These are phyloP conservation scores for Evernia prunastri DNA, from an alignment of 495 filamentous ascomycete genomes.

Conservation along the genomic window DNA sequence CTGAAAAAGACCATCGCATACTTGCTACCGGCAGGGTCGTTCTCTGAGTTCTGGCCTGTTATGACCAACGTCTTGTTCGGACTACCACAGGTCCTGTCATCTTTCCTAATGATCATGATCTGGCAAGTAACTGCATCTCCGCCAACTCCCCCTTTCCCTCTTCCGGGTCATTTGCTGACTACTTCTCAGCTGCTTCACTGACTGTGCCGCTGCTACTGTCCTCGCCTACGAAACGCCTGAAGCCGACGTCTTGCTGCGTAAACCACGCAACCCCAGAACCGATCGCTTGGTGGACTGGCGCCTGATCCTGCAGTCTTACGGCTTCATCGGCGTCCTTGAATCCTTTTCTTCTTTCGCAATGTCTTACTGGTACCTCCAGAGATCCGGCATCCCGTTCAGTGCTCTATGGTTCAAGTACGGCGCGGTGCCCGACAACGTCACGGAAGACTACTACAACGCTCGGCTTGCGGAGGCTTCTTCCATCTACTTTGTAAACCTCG, in stretches of 20 bases:
- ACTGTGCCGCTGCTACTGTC: constrained; percentile 56
- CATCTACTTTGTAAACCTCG: constrained; percentile 68
- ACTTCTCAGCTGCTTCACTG: constrained; percentile 71
- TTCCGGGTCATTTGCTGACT: no score
- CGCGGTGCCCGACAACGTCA: constrained; percentile 37
- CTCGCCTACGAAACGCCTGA: constrained; percentile 66
- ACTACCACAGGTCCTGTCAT: constrained; percentile 58
- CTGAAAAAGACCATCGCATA: constrained; percentile 31
- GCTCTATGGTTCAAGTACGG: constrained; percentile 57
- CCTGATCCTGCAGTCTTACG: constrained; percentile 57
- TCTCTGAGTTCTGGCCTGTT: constrained; percentile 65
- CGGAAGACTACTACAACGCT: constrained; percentile 40
- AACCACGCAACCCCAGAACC: constrained; percentile 51
- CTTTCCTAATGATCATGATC: constrained; percentile 36
- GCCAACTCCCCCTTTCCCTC: no score
- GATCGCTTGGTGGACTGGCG: constrained; percentile 61
- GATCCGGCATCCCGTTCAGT: constrained; percentile 56
- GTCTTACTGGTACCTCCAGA: constrained; percentile 43
- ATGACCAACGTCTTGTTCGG: constrained; percentile 62
- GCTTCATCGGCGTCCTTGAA: constrained; percentile 55
- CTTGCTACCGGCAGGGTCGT: constrained; percentile 56
- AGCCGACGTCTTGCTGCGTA: constrained; percentile 55
- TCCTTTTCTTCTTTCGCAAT: constrained; percentile 56
- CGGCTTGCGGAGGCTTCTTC: constrained; percentile 45
- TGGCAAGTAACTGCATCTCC: no score